Base-by-base conservation (phyloP, 2,329 filamentous ascomycete genomes). In the Chaetomiaceae sp. region DNA sequence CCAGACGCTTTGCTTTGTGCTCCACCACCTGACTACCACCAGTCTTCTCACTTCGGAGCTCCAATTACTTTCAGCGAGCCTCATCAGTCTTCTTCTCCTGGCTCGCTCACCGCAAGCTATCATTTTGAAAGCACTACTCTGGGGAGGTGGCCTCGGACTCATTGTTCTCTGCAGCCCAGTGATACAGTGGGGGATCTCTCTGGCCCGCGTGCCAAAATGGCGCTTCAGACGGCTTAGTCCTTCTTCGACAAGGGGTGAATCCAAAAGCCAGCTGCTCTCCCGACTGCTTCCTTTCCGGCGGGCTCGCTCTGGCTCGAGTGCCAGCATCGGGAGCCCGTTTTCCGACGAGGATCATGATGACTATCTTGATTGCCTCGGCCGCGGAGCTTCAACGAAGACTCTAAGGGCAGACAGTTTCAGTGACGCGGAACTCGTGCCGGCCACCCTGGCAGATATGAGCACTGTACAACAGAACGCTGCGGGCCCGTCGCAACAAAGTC, bases 171-270 rank as follows among this genome's bases (percentile, higher is more conserved):
- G 89, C 63, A 81, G 82, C 25, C 77, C 83, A 25, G 80, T 93
- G 12, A 80, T 97, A 31, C 79, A 78, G 60, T 95, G 89, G 87
- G 90, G 88, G 40, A 86, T 97, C 47, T 79, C 85, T 21, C 72
- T 99, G 54, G 91, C 92, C 44, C 79, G 92, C 51, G 88, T 97
- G 16, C 93, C 93, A 2, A 89, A 83, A 60, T 96, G 92, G 89
- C 87, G 91, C 38, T 91, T 97, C 61, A 79, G 82, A 60, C 81
- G 83, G 49, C 70, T 75, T 16, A 66, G 70, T 1, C 65, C 63
- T 55, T n/a, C n/a, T n/a, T 65, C 59, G 46, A 73, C 58, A 62
- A 75, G 60, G 67, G 69, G 55, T 47, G 68, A 60, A 9, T 65
- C 70, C 62, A 70, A 73, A 38, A 72, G n/a, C n/a, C n/a, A n/a